Evolutionary conservation across 345 rosid genomes (phyloP), one percentile per base, ranked within the genome.

Genomic region (Trapa incisa): DNA sequence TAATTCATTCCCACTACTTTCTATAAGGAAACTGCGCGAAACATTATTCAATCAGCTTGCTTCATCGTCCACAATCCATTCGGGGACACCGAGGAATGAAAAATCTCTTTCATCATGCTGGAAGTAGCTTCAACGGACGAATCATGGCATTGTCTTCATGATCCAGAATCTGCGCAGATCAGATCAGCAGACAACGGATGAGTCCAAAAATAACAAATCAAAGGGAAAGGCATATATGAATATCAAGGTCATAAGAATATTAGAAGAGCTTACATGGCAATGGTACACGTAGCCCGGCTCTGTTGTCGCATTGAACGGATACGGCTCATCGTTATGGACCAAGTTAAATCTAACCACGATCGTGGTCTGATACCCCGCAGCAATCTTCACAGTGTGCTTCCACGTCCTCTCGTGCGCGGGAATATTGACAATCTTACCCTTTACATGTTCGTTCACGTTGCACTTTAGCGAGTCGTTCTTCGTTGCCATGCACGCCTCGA

Each of bases 81-180:
- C 29, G 29, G 29, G 29, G 29, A 22, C 29, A 22, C 29, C 29
- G 29, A 22, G 29, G 29, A 22, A 22, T 22, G 29, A 22, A 22
- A 22, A 22, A 22, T 22, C 29, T 22, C 29, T 22, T 22, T 33
- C 72, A 60, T 62, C 57, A 42, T 38, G 4, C 64, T 22, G 29
- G 29, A 37, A 81, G 73, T 52, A 87, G 37, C 75, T 80, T 74
- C 68, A 91, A 56, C 2, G 97, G 97, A 68, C 96, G 85, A 81
- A 91, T 91, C 97, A 91, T 91, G 64, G 66, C 84, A 66, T 91
- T 91, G 54, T 91, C 97, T 80, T 91, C 97, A 17, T 91, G 97
- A 73, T 91, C 96, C 82, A 91, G 81, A 0, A 89, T 87, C 97
- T 91, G 85, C 78, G 43, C 65, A 37, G 11, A 47, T 13, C 4